Conservation (phyloP, 768 basidiomycete genomes). For the Chalciporus sphaerocephalus region DNA sequence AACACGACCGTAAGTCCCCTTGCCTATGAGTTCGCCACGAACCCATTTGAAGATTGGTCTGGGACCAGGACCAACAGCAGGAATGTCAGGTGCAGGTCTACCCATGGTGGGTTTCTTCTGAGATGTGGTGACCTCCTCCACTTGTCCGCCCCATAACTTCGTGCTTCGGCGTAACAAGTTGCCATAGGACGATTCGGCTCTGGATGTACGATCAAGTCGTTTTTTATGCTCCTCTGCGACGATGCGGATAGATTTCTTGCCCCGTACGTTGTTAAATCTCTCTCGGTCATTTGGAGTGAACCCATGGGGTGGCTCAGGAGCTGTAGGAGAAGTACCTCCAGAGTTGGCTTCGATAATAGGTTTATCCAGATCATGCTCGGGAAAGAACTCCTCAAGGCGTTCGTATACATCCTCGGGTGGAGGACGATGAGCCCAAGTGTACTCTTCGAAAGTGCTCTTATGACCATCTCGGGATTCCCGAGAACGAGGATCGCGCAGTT, state of each 20-base stretch:
- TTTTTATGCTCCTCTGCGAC: conserved; percentile 88
- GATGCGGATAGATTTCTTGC: conserved; percentile 89
- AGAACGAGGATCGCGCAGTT: conserved; percentile 16
- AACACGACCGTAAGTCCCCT: conserved; percentile 94
- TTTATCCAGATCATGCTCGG: conserved; percentile 91
- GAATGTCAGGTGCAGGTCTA: conserved; percentile 50
- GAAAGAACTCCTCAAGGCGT: conserved; percentile 91
- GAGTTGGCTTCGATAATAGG: conserved; percentile 87
- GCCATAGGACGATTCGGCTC: conserved; percentile 49
- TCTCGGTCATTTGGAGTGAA: conserved; percentile 32
- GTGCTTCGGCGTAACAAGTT: conserved; percentile 74
- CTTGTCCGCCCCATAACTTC: conserved; percentile 89
- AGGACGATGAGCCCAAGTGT: conserved; percentile 87
- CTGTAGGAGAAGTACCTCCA: conserved; percentile 74
- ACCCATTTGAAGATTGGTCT: conserved; percentile 95
- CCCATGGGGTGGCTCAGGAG: conserved; percentile 47
- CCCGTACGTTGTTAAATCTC: conserved; percentile 46
- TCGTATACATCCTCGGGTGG: conserved; percentile 91
- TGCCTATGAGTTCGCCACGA: conserved; percentile 94
- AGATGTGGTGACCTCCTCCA: conserved; percentile 88
- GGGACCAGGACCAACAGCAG: conserved; percentile 58
- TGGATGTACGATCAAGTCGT: conserved; percentile 65
- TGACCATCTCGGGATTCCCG: conserved; percentile 29
- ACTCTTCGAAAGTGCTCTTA: conserved; percentile 57
- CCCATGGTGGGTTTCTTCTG: conserved; percentile 48